phyloP scores from a whole-genome alignment of 169 alveolate species.

The Cryptosporidium felis region DNA sequence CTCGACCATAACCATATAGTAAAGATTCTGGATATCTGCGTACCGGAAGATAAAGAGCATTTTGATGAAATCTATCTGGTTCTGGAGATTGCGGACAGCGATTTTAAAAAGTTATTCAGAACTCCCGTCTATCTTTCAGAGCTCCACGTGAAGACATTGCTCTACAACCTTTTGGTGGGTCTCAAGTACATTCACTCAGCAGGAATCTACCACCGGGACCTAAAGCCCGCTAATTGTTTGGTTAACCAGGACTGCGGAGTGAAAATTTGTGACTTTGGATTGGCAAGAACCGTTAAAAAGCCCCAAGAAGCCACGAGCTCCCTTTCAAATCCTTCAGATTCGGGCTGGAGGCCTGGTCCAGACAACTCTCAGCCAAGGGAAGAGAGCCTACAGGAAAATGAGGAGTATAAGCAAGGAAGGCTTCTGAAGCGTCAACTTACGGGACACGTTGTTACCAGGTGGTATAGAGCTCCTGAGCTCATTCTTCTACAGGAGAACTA shows the following conservation, averaged over 20 bases:
- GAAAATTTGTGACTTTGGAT: conserved; percentile 97
- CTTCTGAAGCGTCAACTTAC: conserved; percentile 91
- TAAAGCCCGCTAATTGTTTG: conserved; percentile 97
- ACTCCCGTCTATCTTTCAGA: conserved; percentile 92
- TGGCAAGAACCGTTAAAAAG: conserved; percentile 88
- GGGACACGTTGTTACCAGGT: conserved; percentile 98
- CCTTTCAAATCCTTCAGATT: not conserved
- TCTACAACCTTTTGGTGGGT: conserved; percentile 92
- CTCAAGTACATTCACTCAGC: conserved; percentile 94
- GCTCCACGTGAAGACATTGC: conserved; percentile 87
- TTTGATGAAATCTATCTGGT: conserved; percentile 95
- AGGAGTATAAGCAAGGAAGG: conserved; percentile 9
- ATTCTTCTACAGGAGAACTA: conserved; percentile 95
- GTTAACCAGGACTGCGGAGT: conserved; percentile 97
- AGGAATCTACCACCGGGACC: conserved; percentile 96
- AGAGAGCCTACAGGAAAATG: not conserved
- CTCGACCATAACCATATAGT: conserved; percentile 91
- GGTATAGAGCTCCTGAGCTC: conserved; percentile 99
- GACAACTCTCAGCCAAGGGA: not conserved
- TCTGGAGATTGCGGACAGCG: conserved; percentile 97
- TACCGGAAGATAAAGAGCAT: conserved; percentile 88
- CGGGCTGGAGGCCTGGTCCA: not conserved
- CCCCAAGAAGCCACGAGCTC: not conserved
- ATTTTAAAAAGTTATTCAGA: conserved; percentile 93
- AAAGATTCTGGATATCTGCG: conserved; percentile 87